Conservation (phyloP, 305 asterid genomes). For the Fraxinus angustifolia region DNA sequence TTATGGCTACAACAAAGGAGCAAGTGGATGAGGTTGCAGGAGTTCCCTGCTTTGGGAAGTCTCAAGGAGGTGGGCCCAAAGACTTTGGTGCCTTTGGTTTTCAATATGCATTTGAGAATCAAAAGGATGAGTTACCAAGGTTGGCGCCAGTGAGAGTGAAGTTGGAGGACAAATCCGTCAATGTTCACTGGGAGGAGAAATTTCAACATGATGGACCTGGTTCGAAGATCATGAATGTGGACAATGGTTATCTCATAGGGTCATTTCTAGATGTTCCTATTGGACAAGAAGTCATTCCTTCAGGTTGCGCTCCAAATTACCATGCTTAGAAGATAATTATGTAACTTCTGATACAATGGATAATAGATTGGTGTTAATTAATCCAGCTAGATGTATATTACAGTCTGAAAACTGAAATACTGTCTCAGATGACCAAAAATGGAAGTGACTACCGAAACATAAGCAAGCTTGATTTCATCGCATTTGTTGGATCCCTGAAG, state of each 20-base stretch:
- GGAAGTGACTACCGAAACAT: background rate
- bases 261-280: constrained; percentile 90
- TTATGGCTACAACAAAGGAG: constrained; percentile 62
- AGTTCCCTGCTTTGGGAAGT: constrained; percentile 60
- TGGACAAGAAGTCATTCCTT: constrained; percentile 71
- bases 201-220: constrained; percentile 61
- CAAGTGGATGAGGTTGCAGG: constrained; percentile 86
- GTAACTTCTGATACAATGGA: background rate
- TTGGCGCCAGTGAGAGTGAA: constrained; percentile 84
- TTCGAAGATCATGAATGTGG: constrained; percentile 55
- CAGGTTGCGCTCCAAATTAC: constrained; percentile 48
- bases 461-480: constrained; percentile 7
- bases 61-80: constrained; percentile 49
- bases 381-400: background rate
- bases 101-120: constrained; percentile 53
- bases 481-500: constrained; percentile 5
- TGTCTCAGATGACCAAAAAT: background rate
- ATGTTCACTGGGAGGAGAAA: constrained; percentile 85
- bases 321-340: constrained; percentile 11
- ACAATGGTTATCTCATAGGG: constrained; percentile 66
- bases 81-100: constrained; percentile 48
- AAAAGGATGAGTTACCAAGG: constrained; percentile 88
- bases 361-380: background rate
- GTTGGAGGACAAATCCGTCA: constrained; percentile 77
- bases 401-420: background rate